phyloP scores from a whole-genome alignment of 2,329 filamentous ascomycete genomes.

The Ploettnerulaceae sp. region DNA sequence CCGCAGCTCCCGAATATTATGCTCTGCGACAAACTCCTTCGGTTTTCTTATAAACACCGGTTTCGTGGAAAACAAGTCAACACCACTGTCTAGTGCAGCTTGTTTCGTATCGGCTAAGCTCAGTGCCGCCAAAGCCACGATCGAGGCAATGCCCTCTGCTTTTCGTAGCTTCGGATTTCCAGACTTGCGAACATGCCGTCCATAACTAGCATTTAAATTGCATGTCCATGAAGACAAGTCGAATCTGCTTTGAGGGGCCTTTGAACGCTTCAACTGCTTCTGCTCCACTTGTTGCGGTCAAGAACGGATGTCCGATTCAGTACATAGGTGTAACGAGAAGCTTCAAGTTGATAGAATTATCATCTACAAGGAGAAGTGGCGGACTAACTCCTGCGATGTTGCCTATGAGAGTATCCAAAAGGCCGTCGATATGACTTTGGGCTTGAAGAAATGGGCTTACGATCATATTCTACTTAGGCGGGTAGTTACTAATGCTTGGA shows the following conservation, averaged over 20 bases:
- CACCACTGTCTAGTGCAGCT: conserved; percentile 45
- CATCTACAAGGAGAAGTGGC: conserved; percentile 32
- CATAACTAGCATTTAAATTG: conserved; percentile 52
- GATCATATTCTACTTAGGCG: neutral
- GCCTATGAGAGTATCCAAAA: neutral
- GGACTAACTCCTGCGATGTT: neutral
- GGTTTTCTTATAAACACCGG: conserved; percentile 35
- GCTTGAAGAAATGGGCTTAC: neutral
- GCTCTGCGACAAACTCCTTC: neutral
- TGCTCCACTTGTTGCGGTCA: conserved; percentile 22
- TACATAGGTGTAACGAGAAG: conserved; percentile 20
- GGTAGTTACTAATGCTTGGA: neutral
- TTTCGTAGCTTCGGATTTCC: conserved; percentile 11
- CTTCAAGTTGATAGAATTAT: conserved; percentile 36
- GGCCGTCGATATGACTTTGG: neutral
- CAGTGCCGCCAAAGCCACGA: conserved; percentile 48
- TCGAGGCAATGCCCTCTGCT: conserved; percentile 32
- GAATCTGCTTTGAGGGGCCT: conserved; percentile 10
- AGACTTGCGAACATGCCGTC: conserved; percentile 36
- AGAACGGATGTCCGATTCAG: conserved; percentile 24
- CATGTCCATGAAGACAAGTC: conserved; percentile 47
- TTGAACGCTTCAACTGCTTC: conserved; percentile 9
- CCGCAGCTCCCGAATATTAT: neutral
- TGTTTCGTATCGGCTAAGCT: conserved; percentile 42
- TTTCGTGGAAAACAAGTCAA: conserved; percentile 49